Evolutionary conservation across 176 grass and related monocot species (phyloP), one percentile per base, ranked within the genome.

Genomic region (Pontederia crassipes): DNA sequence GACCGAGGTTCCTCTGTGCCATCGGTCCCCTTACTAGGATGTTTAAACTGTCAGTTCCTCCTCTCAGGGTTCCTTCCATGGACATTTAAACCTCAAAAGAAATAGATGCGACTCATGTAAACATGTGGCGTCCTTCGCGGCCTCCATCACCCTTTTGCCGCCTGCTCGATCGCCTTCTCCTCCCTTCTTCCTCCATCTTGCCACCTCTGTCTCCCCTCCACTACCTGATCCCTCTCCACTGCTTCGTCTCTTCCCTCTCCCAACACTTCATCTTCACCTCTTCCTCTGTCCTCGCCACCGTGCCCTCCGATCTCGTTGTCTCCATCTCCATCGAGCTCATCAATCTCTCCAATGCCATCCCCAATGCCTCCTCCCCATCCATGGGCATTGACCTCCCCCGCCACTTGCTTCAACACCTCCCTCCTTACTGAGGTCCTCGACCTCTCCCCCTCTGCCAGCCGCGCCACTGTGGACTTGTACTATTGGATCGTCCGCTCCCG

Each of bases 401-500:
- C 59, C 81, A 98, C 76, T 83, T 98, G 71, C 64, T 89, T 86
- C 67, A 86, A 80, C 74, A 84, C 76, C 59, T 63, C 70, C 0
- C 81, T 98, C 63, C 80, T 98, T 61, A 55, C 76, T 20, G 81
- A 92, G 66, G 54, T 83, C 10, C 87, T 98, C 60, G 40, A 74
- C 14, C 71, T 98, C 57, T 88, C 93, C 50, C 84, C 79, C 49
- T 54, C 74, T 12, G 78, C 80, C 11, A 67, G 68, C 2, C 81
- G 93, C 9, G 79, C 84, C 48, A 75, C 81, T 0, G 76, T 79
- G 0, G 81, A 91, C 10, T 74, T 92, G 67, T 98, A 89, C 79
- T 79, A 82, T 52, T 82, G 87, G 73, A 77, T 98, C 52, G 87
- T 98, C 64, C 59, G 60, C 63, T 61, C 54, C 72, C 79, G 87